Base-by-base conservation (phyloP, 106 monocot genomes). In the Dactylorhiza incarnata region DNA sequence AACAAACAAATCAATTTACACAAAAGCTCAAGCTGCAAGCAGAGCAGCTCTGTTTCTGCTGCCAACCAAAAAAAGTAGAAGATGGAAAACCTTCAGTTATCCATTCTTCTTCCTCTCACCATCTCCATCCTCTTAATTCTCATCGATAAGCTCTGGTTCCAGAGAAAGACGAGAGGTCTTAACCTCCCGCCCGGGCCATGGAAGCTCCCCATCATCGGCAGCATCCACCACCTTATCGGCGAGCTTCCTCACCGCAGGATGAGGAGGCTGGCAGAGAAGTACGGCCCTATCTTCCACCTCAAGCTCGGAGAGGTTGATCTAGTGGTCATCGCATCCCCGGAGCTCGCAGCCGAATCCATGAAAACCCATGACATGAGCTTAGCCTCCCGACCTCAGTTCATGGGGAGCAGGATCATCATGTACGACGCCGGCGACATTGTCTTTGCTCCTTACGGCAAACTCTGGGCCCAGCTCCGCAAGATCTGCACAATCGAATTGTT, bases 391-490 rank as follows among this genome's bases (percentile, higher is more conserved):
- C 81, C 83, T 2, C 7, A 14, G 16, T 49, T 37, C 6, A 14
- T 26, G 4, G 51, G 72, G 4, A 15, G 22, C 0, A 48, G 73
- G 29, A 53, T 79, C 45, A 9, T 79, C 37, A 9, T 63, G 12
- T 81, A 83, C 66, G 62, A 73, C 3, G 55, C 70, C 17, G 72
- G 62, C 24, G 75, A 68, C 49, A 0, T 89, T 44, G 58, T 44
- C 6, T 83, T 78, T 17, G 22, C 78, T 17, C 85, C 83, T 46
- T 86, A 86, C 11, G 85, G 85, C 69, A 73, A 72, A 10, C 65
- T 78, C 51, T 86, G 89, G 89, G 45, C 78, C 12, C 80, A 86
- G 58, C 53, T 81, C 19, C 79, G 80, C 3, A 83, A 83, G 52
- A 68, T 85, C 23, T 78, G 78, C 70, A 69, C 81, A 15, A 7